phyloP scores from a whole-genome alignment of 2,329 filamentous ascomycete genomes.

The Esteya vermicola region DNA sequence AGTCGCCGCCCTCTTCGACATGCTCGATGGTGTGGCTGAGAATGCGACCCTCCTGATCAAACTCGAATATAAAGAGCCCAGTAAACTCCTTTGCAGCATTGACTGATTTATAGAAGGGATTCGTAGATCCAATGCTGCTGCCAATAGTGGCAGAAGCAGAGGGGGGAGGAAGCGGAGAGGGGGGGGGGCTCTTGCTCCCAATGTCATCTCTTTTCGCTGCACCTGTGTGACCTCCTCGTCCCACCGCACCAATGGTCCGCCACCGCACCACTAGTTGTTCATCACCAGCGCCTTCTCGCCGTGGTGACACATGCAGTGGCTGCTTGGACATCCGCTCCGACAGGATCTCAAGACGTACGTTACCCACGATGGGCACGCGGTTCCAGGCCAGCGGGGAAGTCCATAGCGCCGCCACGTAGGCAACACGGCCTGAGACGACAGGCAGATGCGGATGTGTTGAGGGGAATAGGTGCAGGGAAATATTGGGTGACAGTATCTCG shows the following conservation, averaged over 20 bases:
- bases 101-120: slow-evolving; percentile 23
- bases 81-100: slow-evolving; percentile 54
- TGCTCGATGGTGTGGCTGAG: slow-evolving; percentile 88
- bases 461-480: slow-evolving; percentile 56
- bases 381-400: slow-evolving; percentile 95
- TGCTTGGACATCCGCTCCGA: slow-evolving; percentile 74
- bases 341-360: slow-evolving; percentile 74
- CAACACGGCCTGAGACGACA: slow-evolving; percentile 77
- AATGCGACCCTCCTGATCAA: slow-evolving; percentile 75
- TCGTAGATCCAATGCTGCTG: too few relatives aligned
- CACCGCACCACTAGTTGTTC: slow-evolving; percentile 88
- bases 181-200: too few relatives aligned
- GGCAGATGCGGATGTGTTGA: slow-evolving; percentile 79
- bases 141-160: too few relatives aligned
- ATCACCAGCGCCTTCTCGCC: slow-evolving; percentile 37
- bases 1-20: slow-evolving; percentile 68
- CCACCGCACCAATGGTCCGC: slow-evolving; percentile 47
- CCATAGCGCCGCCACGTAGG: slow-evolving; percentile 89
- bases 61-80: slow-evolving; percentile 90
- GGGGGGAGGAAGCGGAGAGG: too few relatives aligned
- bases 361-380: slow-evolving; percentile 76
- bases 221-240: too few relatives aligned
- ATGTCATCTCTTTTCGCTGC: neutral
- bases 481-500: slow-evolving; percentile 62
- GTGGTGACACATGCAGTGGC: slow-evolving; percentile 25